Percentiles rank a stretch among this genome's conserved stretches.
These are phyloP conservation scores for Xylaria cubensis DNA, from an alignment of 495 filamentous ascomycete species.

Conservation along the genomic window DNA sequence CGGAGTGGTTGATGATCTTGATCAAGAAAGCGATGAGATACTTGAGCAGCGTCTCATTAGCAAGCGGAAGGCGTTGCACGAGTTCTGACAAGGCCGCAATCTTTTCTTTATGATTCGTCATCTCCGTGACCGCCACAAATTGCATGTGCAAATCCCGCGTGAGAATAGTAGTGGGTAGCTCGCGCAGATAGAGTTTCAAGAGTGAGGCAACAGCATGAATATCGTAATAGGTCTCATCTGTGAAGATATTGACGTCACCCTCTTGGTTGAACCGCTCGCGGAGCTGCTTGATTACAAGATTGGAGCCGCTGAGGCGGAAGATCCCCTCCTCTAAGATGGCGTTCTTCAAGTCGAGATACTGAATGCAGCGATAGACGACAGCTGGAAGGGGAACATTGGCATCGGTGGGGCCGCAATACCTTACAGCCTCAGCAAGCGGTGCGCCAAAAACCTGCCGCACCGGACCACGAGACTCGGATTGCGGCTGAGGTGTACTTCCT, in stretches of 20 bases:
- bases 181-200: constrained; percentile 91
- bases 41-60: constrained; percentile 79
- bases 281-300: constrained; percentile 88
- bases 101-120: constrained; percentile 77
- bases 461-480: constrained; percentile 58
- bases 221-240: constrained; percentile 87
- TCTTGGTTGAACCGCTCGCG: constrained; percentile 92
- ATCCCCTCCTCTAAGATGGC: constrained; percentile 92
- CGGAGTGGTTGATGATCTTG: constrained; percentile 84
- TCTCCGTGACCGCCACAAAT: constrained; percentile 85
- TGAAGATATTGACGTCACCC: constrained; percentile 87
- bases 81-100: constrained; percentile 81
- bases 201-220: constrained; percentile 95
- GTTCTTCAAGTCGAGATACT: constrained; percentile 86
- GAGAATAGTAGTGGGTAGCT: constrained; percentile 87
- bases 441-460: constrained; percentile 85
- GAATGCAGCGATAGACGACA: constrained; percentile 96
- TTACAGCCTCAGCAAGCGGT: constrained; percentile 83
- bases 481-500: constrained; percentile 36
- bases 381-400: constrained; percentile 79
- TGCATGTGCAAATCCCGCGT: constrained; percentile 90
- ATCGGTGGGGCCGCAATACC: constrained; percentile 75
- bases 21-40: constrained; percentile 87
- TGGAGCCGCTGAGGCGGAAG: constrained; percentile 93
- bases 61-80: constrained; percentile 80